Evolutionary conservation across 2,329 filamentous ascomycete genomes (phyloP).

Genomic region (Cadophora sp.): DNA sequence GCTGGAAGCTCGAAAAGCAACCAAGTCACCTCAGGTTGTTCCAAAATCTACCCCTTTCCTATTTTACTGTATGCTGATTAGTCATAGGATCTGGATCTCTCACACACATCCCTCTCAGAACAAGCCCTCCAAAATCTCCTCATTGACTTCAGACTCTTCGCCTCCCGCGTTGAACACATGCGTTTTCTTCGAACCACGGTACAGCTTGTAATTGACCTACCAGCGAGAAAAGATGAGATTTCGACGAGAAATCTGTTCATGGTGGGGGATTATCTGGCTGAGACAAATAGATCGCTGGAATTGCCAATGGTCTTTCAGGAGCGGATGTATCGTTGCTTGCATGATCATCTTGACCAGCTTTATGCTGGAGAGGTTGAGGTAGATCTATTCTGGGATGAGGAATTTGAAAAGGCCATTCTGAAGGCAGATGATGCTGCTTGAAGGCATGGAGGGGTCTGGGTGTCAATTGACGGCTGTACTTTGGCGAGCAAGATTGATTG

Average conservation of each 20-base stretch:
- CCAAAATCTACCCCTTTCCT: background rate
- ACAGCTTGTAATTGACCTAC: background rate
- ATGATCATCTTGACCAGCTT: background rate
- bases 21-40: background rate
- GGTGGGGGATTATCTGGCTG: background rate
- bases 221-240: background rate
- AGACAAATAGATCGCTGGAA: background rate
- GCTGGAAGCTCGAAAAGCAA: background rate
- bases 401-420: background rate
- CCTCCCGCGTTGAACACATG: background rate
- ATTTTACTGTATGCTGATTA: background rate
- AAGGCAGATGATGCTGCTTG: background rate
- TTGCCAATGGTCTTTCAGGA: background rate
- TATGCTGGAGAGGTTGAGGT: background rate
- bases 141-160: background rate
- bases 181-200: background rate
- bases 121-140: background rate
- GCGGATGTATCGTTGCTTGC: background rate
- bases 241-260: background rate
- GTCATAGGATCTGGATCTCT: background rate
- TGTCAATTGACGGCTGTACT: too few relatives aligned
- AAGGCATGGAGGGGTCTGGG: background rate
- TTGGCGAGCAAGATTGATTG: background rate
- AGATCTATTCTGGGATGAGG: background rate
- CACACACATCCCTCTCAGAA: background rate